Base-by-base conservation (phyloP, 176 grass and related monocot genomes). In the Oryza nivara region DNA sequence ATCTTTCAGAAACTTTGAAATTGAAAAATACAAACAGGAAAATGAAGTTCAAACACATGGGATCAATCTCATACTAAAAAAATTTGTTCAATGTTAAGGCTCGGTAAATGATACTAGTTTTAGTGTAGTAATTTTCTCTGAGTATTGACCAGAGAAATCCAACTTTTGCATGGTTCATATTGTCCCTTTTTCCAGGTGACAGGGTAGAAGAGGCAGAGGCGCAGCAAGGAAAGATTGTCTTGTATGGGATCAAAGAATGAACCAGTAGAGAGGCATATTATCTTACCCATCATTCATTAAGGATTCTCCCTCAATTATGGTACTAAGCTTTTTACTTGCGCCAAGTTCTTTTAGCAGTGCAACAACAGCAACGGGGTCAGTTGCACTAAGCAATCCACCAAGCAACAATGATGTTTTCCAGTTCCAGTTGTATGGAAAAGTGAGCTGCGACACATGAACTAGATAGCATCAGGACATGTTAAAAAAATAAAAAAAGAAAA, bases 271-370 rank as follows among this genome's bases (percentile, higher is more conserved):
- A 34, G 44, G 22, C 34, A 74, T 10, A 23, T 43, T 20, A 44
- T 25, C 25, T 68, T 95, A 98, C 96, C 96, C 96, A 49, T 98
- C 93, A 14, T 98, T 98, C 89, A 98, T 98, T 47, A 98, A 75
- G 11, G 93, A 93, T 89, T 95, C 96, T 78, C 96, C 96, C 76
- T 98, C 96, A 77, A 98, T 98, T 71, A 98, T 92, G 36, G 96
- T 98, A 28, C 74, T 95, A 70, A 98, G 75, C 71, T 95, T 98
- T 92, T 98, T 95, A 87, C 91, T 93, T 72, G 96, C 96, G 63
- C 93, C 93, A 45, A 98, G 89, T 73, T 95, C 96, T 86, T 93
- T 98, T n/a, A 98, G 85, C 45, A 95, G 79, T 11, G 96, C 96
- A 65, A 98, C 96, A 67, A 93, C 91, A 76, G 91, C 93, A 76